Evolutionary conservation across 495 filamentous ascomycete genomes (phyloP), one percentile per base, ranked within the genome.

Genomic region (Thermothielavioides terrestris): DNA sequence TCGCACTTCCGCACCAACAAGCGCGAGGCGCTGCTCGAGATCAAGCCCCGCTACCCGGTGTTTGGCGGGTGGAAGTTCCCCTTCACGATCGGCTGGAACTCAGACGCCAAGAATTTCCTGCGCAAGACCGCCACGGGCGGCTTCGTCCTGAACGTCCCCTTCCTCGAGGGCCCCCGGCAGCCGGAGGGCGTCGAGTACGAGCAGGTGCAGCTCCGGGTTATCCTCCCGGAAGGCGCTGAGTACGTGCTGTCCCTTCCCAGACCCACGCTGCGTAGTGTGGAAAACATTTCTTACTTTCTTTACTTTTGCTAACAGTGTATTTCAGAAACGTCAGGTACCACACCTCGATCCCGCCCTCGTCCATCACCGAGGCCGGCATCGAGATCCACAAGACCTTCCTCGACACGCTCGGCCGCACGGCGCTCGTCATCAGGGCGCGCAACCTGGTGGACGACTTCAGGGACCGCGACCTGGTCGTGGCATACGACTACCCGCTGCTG

Each of bases 41-140:
- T 96, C 52, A 89, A 86, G 68, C 94, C 94, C 14, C 77, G 92
- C 25, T 98, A 88, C 66, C 92, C 92, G 7, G 62, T 98, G 21
- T 97, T 97, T 60, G 92, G 92, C 39, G 88, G 87, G 42, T 98
- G 92, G 92, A 95, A 94, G 68, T 96, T 94, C 62, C 90, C 84
- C 53, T 98, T 96, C 72, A 84, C 83, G 38, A 78, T 96, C 37
- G 94, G 92, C 50, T 98, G 92, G 91, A 88, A 95, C 72, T 84
- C 85, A 45, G 79, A 91, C 48, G 76, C 94, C 18, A 75, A 77
- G 54, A 76, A 77, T 28, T 94, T 87, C 64, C 62, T 98, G 46
- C 78, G 86, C 43, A 80, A 78, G 57, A 74, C 68, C 31, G 71
- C 72, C 21, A 68, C 69, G 3, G 81, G 86, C 30, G 76, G 78